Conservation (phyloP, 1,284 basidiomycete genomes). For the Coriolopsis trogii region DNA sequence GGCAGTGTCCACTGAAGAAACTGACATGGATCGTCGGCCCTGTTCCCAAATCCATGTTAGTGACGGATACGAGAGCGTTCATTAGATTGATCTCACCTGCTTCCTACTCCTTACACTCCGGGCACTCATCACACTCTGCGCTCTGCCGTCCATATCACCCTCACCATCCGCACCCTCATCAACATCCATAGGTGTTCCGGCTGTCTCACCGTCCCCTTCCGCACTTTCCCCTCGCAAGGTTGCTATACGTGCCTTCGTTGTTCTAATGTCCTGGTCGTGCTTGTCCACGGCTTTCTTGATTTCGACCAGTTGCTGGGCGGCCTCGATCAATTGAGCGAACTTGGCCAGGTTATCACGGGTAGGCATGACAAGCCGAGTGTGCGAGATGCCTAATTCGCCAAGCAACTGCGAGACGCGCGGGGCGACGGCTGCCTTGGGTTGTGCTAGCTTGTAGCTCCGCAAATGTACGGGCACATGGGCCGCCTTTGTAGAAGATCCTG, state of each 20-base stretch:
- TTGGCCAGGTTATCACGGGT: constrained; percentile 77
- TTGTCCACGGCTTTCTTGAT: constrained; percentile 88
- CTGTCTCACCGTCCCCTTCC: constrained; percentile 36
- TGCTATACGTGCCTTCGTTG: constrained; percentile 70
- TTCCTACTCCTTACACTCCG: constrained; percentile 61
- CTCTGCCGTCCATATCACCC: constrained; percentile 51
- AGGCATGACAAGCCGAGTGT: constrained; percentile 86
- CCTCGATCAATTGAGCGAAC: constrained; percentile 74
- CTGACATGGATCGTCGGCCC: constrained; percentile 54
- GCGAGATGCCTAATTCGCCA: constrained; percentile 74
- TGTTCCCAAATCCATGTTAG: constrained; percentile 28
- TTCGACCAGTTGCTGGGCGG: constrained; percentile 77
- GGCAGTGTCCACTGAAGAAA: constrained; percentile 34
- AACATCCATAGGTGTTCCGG: constrained; percentile 34
- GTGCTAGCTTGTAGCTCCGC: constrained; percentile 82
- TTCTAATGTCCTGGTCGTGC: constrained; percentile 81
- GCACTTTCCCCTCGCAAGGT: constrained; percentile 44
- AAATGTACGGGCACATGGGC: constrained; percentile 79
- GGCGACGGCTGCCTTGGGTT: constrained; percentile 73
- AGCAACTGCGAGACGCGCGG: constrained; percentile 77
- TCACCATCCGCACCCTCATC: constrained; percentile 38
- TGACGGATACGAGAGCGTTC: neutral
- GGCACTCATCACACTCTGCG: constrained; percentile 67
- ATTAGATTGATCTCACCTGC: constrained; percentile 45
- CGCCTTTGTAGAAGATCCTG: constrained; percentile 64